Evolutionary conservation across 1,139 yeast species (phyloP), one percentile per base, ranked within the genome.

Genomic region (Kurtzmaniella quercitrusa): DNA sequence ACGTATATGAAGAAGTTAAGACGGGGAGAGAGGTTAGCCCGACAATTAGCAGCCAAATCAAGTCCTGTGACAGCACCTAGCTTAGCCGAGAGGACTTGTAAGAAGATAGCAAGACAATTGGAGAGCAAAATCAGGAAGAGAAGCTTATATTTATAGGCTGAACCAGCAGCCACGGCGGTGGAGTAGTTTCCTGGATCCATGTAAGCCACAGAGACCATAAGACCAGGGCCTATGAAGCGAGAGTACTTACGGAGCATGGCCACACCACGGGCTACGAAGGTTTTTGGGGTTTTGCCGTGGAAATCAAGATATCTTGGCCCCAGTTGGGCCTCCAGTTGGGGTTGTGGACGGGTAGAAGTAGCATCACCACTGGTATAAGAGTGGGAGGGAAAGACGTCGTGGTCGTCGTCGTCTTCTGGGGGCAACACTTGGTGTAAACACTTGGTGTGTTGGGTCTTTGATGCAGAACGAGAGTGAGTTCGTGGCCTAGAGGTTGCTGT

Each of bases 131-230:
- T 80, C 44, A 89, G 82, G 59, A 93, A 93, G 25, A 93, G 67
- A 45, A 93, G 73, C 54, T 86, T 83, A 65, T 88, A 93, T 60
- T 86, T 82, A 63, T 84, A 91, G 41, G 85, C 83, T 14, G 96
- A 90, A 44, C 96, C 96, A 18, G 94, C 95, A 5, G 96, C 85
- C 25, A 93, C 96, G 34, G 95, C 93, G 2, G 98, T 89, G 27
- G 96, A 85, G 65, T 91, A 93, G 65, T 93, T 93, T 59, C 95
- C 95, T 1, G 95, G 94, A 59, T 85, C 94, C 79, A 85, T 82
- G 56, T 85, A 85, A 0, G 93, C 90, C 31, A 85, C 91, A 34
- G 85, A 70, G 16, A 86, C 82, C 79, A 85, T 77, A 40, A 85
- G 62, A 0, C 98, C 98, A 0, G 97, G 97, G 1, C 98, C 97